A percentile compares a stretch with the other conserved stretches of the same genome.
Conservation (phyloP, 257 asterid species). For the Solanum tarijense region DNA sequence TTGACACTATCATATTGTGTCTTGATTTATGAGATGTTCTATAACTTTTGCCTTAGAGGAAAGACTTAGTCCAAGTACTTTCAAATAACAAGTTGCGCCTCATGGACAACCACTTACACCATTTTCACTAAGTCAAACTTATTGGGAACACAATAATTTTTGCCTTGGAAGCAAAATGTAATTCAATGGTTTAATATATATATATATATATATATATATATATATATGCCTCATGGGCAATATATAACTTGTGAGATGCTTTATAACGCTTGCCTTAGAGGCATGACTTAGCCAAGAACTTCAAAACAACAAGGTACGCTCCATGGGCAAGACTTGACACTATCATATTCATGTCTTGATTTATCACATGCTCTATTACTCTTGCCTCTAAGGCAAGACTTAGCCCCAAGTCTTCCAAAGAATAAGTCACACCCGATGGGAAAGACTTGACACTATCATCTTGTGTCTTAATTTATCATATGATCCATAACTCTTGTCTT, state of each 20-base stretch:
- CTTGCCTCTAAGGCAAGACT: neutral
- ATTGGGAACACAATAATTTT: neutral
- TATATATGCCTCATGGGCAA: no score
- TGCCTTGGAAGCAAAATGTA: neutral
- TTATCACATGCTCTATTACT: neutral
- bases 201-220: no score
- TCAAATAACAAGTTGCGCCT: neutral
- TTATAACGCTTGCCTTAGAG: neutral
- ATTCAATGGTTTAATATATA: neutral
- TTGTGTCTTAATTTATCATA: neutral
- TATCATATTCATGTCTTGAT: neutral
- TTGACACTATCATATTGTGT: neutral
- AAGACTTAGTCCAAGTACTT: neutral
- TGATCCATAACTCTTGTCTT: neutral
- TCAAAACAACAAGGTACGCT: neutral
- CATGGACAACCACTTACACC: neutral
- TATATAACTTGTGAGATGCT: neutral
- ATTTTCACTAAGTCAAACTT: neutral
- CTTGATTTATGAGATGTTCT: neutral
- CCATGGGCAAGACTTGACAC: neutral
- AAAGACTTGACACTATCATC: neutral
- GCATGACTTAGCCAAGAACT: neutral
- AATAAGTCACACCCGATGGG: neutral
- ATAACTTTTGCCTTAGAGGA: no score
- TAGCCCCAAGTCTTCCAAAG: neutral